Evolutionary conservation across 2,329 filamentous ascomycete species (phyloP).

Genomic region (Phialophora chinensis): DNA sequence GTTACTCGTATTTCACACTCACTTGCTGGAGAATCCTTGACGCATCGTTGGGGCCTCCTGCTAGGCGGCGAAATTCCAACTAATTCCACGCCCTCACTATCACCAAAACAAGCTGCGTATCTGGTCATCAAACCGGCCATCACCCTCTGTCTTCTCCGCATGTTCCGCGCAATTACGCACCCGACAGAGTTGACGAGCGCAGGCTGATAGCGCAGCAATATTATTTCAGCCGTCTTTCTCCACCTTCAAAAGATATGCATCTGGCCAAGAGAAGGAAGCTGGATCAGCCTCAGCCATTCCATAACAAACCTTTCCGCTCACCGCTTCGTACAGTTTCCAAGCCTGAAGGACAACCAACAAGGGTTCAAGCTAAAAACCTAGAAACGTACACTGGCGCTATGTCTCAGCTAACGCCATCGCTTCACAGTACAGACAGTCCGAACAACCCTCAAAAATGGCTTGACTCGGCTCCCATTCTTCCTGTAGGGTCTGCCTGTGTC

Average conservation of each 20-base stretch:
- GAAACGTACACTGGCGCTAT: slow-evolving; percentile 11
- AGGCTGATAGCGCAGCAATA: background rate
- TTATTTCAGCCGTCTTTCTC: background rate
- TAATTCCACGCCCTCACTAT: background rate
- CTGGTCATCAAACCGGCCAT: slow-evolving; percentile 6
- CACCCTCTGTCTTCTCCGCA: background rate
- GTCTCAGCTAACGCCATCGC: slow-evolving; percentile 24
- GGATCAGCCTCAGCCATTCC: slow-evolving; percentile 61
- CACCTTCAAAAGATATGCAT: slow-evolving; percentile 28
- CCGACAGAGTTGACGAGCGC: background rate
- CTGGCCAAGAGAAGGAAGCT: slow-evolving; percentile 68
- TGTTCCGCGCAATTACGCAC: background rate
- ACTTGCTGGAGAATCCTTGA: slow-evolving; percentile 11
- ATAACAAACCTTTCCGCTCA: slow-evolving; percentile 75
- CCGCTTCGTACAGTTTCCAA: slow-evolving; percentile 45
- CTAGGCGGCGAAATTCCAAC: background rate
- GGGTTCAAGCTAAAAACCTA: background rate
- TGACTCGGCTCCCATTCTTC: slow-evolving; percentile 23
- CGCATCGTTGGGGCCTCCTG: background rate
- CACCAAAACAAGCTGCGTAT: slow-evolving; percentile 5
- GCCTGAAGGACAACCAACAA: slow-evolving; percentile 2
- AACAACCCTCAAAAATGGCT: background rate
- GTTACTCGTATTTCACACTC: slow-evolving; percentile 1
- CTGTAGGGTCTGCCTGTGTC: slow-evolving; percentile 35
- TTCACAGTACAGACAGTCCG: slow-evolving; percentile 11